Percentiles rank a stretch among this genome's conserved stretches.
Conservation (phyloP, 768 basidiomycete genomes). For the Pleurotus salmoneostramineus region DNA sequence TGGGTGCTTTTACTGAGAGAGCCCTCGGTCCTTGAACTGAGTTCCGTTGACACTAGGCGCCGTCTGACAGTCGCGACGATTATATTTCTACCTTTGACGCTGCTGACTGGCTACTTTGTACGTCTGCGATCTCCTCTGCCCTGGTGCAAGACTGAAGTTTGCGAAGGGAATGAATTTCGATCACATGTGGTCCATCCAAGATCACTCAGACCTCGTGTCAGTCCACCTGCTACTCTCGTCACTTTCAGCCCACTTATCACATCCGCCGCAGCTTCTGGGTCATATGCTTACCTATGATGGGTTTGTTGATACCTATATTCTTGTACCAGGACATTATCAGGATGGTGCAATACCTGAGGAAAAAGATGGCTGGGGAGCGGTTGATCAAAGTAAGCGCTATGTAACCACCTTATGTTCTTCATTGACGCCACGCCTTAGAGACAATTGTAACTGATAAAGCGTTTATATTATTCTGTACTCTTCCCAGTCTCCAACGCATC, state of each 20-base stretch:
- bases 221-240: slow-evolving; percentile 14
- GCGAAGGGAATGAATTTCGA: slow-evolving; percentile 65
- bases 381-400: neutral
- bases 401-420: neutral
- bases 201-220: slow-evolving; percentile 45
- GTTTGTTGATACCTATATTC: slow-evolving; percentile 48
- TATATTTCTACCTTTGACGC: slow-evolving; percentile 65
- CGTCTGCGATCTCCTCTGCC: slow-evolving; percentile 17
- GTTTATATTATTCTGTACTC: neutral
- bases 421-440: neutral
- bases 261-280: slow-evolving; percentile 53
- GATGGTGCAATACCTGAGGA: slow-evolving; percentile 42
- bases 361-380: slow-evolving; percentile 23
- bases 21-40: neutral
- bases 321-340: slow-evolving; percentile 45
- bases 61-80: slow-evolving; percentile 65
- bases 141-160: neutral
- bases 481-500: neutral
- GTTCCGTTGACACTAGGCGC: slow-evolving; percentile 34
- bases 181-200: slow-evolving; percentile 43
- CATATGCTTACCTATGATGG: slow-evolving; percentile 58
- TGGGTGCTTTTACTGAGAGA: slow-evolving; percentile 20
- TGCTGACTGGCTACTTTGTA: slow-evolving; percentile 74
- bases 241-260: neutral
- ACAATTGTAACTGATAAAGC: neutral